These are phyloP conservation scores for Aspergillus awamori DNA, from an alignment of 2,329 filamentous ascomycete species.

Conservation along the genomic window DNA sequence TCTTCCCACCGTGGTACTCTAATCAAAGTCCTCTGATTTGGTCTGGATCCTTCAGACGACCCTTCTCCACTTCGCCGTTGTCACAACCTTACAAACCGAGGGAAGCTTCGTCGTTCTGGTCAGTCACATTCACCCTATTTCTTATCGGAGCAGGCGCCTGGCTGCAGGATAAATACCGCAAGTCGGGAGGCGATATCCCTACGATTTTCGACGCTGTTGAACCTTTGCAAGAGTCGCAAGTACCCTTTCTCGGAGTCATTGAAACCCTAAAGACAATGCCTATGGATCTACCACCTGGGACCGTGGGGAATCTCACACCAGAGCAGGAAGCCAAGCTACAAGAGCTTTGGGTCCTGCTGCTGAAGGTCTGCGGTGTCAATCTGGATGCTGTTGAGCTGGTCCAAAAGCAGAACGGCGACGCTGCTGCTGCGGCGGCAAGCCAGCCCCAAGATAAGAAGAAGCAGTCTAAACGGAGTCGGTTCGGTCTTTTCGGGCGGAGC, in stretches of 20 bases:
- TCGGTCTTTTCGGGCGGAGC: conserved; percentile 69
- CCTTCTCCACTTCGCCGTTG: conserved; percentile 31
- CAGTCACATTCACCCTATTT: conserved; percentile 37
- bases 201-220: conserved; percentile 16
- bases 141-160: conserved; percentile 40
- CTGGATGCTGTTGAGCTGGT: conserved; percentile 31
- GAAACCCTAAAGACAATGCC: conserved; percentile 43
- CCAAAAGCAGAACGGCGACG: conserved; percentile 25
- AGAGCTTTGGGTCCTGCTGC: conserved; percentile 77
- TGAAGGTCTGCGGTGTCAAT: conserved; percentile 72
- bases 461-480: conserved; percentile 67
- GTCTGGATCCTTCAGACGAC: conserved; percentile 28
- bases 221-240: conserved; percentile 19
- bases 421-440: conserved; percentile 22
- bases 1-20: conserved; percentile 21
- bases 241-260: conserved; percentile 36
- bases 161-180: conserved; percentile 36
- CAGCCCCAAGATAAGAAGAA: conserved; percentile 57
- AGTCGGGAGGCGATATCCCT: conserved; percentile 17
- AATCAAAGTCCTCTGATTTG: conserved; percentile 26
- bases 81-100: conserved; percentile 30
- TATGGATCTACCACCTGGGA: conserved; percentile 55
- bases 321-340: conserved; percentile 88
- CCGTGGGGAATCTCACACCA: conserved; percentile 81
- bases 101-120: conserved; percentile 43